Evolutionary conservation across 2,329 filamentous ascomycete species (phyloP), one percentile per base, ranked within the genome.

Genomic region (Penicillium digitatum): DNA sequence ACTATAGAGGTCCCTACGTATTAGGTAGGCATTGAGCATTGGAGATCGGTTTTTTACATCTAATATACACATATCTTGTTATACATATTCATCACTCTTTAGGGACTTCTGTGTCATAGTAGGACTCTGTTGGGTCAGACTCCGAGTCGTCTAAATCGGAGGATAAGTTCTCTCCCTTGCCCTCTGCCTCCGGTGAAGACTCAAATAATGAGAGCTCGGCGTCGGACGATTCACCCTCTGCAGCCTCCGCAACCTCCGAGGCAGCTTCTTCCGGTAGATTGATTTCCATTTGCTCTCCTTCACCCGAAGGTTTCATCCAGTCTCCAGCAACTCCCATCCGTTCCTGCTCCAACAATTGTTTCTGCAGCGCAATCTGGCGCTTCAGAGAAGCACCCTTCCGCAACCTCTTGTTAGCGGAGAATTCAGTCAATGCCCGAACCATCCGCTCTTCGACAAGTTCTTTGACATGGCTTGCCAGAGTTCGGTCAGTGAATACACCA

Each of bases 401-500:
- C 26, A 77, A 58, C 43, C 72, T 71, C 56, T 73, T 72, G 67
- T 73, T 73, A 56, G 72, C 66, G 57, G 78, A 82, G 61, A 90
- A 81, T 27, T 82, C 77, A 29, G 77, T 77, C 29, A 90, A 76
- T 14, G 82, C 81, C 9, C 79, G 73, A 60, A 87, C 82, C 66
- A 97, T 92, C 69, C 83, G 85, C 48, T 84, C 79, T 74, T 96
- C 92, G 2, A 92, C 86, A 47, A 95, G 70, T 7, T 76, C 73
- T 68, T 96, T 95, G 46, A 90, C 84, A 68, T 96, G 86, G 60
- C 89, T 87, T 0, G 90, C 91, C 40, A 96, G 78, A 0, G 78
- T 78, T 64, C 93, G 84, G 60, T 87, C 89, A 6, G 78, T 82
- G 71, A 96, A 95, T 48, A 95, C 81, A 46, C 89, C 89, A 3